phyloP scores from a whole-genome alignment of 441 rosid genomes.

The Arabidopsis hybrid region DNA sequence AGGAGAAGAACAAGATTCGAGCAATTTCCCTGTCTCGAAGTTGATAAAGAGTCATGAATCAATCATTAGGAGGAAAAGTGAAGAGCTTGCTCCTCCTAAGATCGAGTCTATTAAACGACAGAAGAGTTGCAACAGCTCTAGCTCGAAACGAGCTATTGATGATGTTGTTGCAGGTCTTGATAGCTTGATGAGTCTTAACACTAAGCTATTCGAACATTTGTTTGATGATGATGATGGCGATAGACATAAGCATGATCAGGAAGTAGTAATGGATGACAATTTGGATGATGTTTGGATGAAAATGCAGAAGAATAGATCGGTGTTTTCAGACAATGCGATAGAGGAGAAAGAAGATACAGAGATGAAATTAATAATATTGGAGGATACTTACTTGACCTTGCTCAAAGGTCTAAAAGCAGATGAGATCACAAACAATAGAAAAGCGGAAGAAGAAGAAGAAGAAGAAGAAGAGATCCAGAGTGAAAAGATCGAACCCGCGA shows the following conservation, averaged over 20 bases:
- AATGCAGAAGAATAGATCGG: constrained; percentile 41
- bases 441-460: constrained; percentile 11
- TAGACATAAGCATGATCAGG: neutral
- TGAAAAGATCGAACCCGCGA: constrained; percentile 28
- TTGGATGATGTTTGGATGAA: constrained; percentile 55
- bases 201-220: constrained; percentile 40
- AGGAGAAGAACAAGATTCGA: constrained; percentile 36
- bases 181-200: constrained; percentile 49
- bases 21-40: constrained; percentile 55
- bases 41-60: constrained; percentile 74
- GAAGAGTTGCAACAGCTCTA: constrained; percentile 42
- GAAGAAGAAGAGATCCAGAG: constrained; percentile 40
- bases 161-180: constrained; percentile 54
- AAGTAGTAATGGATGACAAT: constrained; percentile 24
- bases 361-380: constrained; percentile 47
- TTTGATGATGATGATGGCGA: constrained; percentile 9
- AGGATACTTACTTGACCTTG: constrained; percentile 51
- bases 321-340: constrained; percentile 35
- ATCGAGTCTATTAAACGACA: constrained; percentile 40
- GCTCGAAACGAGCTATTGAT: constrained; percentile 49
- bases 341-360: constrained; percentile 54
- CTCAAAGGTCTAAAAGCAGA: constrained; percentile 46
- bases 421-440: constrained; percentile 39
- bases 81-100: constrained; percentile 46
- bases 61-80: constrained; percentile 56